Conservation (phyloP, 108 stramenopile species). For the Pseudonitzschia multiseries region DNA sequence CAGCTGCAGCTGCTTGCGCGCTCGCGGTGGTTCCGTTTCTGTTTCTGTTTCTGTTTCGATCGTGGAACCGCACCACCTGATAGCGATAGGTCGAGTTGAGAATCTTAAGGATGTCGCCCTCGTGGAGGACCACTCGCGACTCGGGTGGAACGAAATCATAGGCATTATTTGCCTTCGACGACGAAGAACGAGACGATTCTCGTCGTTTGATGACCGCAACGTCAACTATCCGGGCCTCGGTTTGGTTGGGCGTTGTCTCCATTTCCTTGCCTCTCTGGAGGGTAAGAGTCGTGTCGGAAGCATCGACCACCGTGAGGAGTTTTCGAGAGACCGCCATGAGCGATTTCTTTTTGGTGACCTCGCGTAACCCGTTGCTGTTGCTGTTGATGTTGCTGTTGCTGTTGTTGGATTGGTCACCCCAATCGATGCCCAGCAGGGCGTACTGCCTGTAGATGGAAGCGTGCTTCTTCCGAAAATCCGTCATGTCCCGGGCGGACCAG, state of each 20-base stretch:
- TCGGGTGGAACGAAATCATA: not conserved
- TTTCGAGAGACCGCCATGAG: not conserved
- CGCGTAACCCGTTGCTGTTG: not conserved
- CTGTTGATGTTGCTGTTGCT: not conserved
- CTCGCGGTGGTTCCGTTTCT: too few species aligned
- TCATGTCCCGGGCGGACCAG: not conserved
- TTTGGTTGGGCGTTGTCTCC: not conserved
- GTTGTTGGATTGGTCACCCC: not conserved
- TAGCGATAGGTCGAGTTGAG: not conserved
- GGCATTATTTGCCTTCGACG: not conserved
- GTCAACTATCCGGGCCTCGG: not conserved
- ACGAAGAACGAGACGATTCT: not conserved
- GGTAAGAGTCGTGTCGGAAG: not conserved
- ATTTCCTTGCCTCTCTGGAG: not conserved
- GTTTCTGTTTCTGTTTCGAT: too few species aligned
- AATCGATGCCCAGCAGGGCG: constrained; percentile 3
- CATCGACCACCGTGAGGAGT: not conserved
- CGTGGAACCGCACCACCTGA: not conserved
- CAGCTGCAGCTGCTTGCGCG: too few species aligned
- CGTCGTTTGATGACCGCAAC: not conserved
- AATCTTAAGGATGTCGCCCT: not conserved
- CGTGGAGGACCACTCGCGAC: not conserved
- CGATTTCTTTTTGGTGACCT: not conserved
- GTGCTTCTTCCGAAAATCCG: not conserved
- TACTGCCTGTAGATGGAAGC: not conserved